phyloP scores from a whole-genome alignment of 1,284 basidiomycete species.

The Abortiporus biennis region DNA sequence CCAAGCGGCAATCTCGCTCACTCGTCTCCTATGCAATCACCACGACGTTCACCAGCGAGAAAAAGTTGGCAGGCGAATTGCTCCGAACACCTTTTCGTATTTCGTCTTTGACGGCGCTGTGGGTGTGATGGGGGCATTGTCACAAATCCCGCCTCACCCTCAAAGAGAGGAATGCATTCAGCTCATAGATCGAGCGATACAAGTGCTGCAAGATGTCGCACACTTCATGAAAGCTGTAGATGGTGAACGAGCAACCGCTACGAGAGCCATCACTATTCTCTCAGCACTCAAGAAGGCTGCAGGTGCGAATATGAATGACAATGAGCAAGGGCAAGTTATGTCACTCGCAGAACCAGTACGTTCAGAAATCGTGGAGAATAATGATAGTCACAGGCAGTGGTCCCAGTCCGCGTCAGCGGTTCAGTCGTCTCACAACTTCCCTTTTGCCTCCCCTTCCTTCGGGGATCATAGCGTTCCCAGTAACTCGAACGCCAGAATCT shows the following conservation, averaged over 20 bases:
- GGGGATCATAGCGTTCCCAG: no score
- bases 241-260: constrained; percentile 19
- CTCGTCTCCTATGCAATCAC: constrained; percentile 16
- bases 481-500: not conserved
- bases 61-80: constrained; percentile 10
- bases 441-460: not conserved
- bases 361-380: not conserved
- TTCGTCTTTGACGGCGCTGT: constrained; percentile 28
- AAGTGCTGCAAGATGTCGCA: constrained; percentile 15
- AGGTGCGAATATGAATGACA: constrained; percentile 15
- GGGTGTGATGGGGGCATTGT: constrained; percentile 21
- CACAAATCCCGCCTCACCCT: constrained; percentile 22
- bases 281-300: constrained; percentile 18
- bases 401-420: not conserved
- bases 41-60: constrained; percentile 10
- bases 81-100: constrained; percentile 20
- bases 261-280: constrained; percentile 17
- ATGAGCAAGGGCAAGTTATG: constrained; percentile 10
- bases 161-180: constrained; percentile 18
- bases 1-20: constrained; percentile 20
- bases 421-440: not conserved
- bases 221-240: constrained; percentile 9
- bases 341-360: constrained; percentile 9
- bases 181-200: constrained; percentile 18
- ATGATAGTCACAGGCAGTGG: not conserved